These are phyloP conservation scores for Phytophthora sojae DNA, from an alignment of 352 stramenopile genomes.

Conservation along the genomic window DNA sequence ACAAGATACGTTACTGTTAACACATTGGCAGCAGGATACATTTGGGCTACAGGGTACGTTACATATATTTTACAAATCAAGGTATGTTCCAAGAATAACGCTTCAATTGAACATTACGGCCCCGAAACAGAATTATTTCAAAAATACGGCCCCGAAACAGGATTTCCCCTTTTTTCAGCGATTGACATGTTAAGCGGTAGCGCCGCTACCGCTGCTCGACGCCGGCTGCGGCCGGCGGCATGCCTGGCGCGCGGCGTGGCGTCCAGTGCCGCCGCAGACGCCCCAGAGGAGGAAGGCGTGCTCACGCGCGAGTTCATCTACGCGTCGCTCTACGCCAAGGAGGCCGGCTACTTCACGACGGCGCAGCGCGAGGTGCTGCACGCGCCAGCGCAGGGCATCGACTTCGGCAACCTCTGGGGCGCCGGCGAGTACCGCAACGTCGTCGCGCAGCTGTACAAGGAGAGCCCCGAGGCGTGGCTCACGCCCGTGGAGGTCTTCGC, in stretches of 20 bases:
- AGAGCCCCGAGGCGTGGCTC: conserved; percentile 84
- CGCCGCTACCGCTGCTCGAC: too few relatives aligned
- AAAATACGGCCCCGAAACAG: too few relatives aligned
- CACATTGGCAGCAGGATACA: too few relatives aligned
- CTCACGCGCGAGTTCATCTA: conserved; percentile 51
- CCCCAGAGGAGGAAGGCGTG: neutral
- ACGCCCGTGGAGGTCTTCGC: conserved; percentile 92
- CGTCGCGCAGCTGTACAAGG: conserved; percentile 73
- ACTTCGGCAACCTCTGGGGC: conserved; percentile 84
- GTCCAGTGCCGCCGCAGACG: too few relatives aligned
- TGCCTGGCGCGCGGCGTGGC: neutral
- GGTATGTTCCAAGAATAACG: too few relatives aligned
- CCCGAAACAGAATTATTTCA: too few relatives aligned
- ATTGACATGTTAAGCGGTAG: too few relatives aligned
- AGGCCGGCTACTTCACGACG: conserved; percentile 88
- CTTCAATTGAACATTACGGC: too few relatives aligned
- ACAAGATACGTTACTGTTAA: too few relatives aligned
- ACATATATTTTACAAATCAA: too few relatives aligned
- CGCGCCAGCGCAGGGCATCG: conserved; percentile 59
- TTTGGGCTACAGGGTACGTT: too few relatives aligned
- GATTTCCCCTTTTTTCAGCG: too few relatives aligned
- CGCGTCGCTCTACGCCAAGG: conserved; percentile 78
- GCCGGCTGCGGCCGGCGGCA: neutral
- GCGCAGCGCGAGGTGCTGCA: conserved; percentile 78
- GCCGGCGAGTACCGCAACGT: conserved; percentile 73